These are phyloP conservation scores for Coniophora puteana DNA, from an alignment of 1,284 basidiomycete species.

Conservation along the genomic window DNA sequence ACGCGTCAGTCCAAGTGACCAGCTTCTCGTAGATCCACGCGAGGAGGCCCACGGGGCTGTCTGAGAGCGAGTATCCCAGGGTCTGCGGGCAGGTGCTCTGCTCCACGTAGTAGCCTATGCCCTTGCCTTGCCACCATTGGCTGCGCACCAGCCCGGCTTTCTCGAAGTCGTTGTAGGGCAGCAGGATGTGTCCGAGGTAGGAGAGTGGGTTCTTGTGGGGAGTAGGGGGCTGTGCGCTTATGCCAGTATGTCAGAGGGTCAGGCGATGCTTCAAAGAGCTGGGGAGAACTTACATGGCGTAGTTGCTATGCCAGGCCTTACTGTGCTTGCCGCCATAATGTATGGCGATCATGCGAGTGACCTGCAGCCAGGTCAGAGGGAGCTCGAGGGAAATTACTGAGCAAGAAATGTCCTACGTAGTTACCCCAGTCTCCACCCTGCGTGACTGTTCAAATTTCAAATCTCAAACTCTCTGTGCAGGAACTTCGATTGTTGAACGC, in stretches of 20 bases:
- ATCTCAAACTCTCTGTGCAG: slow-evolving; percentile 1
- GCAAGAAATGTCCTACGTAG: slow-evolving; percentile 26
- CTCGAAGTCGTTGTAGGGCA: slow-evolving; percentile 32
- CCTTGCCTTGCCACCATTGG: slow-evolving; percentile 25
- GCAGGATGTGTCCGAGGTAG: slow-evolving; percentile 23
- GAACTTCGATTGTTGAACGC: too few species aligned
- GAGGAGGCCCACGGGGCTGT: slow-evolving; percentile 56
- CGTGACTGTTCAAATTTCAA: slow-evolving; percentile 35
- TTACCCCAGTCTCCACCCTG: slow-evolving; percentile 55
- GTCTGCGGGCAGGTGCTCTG: slow-evolving; percentile 57
- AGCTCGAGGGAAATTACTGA: neutral
- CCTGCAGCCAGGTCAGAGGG: slow-evolving; percentile 23
- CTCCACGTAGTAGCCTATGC: slow-evolving; percentile 37
- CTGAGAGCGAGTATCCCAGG: slow-evolving; percentile 49
- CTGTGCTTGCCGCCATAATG: slow-evolving; percentile 36
- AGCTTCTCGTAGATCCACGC: slow-evolving; percentile 64
- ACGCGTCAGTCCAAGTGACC: slow-evolving; percentile 46
- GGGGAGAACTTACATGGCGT: slow-evolving; percentile 26
- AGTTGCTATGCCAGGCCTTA: slow-evolving; percentile 47
- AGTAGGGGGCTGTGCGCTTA: slow-evolving; percentile 22
- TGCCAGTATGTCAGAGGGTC: neutral
- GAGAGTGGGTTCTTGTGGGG: slow-evolving; percentile 23
- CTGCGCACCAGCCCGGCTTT: slow-evolving; percentile 32
- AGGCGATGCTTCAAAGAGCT: neutral
- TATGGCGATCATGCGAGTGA: slow-evolving; percentile 36